Conservation (phyloP, 768 basidiomycete species). For the Strobilomyces echinocephalus region DNA sequence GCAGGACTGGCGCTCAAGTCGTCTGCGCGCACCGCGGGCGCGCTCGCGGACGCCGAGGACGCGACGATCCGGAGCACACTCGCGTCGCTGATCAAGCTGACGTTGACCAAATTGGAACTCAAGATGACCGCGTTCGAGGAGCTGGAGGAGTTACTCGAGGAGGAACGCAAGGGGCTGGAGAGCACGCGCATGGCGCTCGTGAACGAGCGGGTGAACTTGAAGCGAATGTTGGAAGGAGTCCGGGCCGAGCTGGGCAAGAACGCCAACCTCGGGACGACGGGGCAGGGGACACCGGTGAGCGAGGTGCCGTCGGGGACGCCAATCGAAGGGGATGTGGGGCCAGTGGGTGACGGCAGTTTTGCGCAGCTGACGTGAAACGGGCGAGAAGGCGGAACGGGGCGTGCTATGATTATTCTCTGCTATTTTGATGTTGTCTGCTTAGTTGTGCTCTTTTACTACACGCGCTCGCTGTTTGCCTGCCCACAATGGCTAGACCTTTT, state of each 20-base stretch:
- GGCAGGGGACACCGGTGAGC: constrained; percentile 54
- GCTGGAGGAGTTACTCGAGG: constrained; percentile 86
- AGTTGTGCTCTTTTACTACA: constrained; percentile 4
- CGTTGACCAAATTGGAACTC: constrained; percentile 82
- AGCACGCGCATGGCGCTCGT: constrained; percentile 73
- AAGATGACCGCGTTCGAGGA: constrained; percentile 96
- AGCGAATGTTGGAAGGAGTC: constrained; percentile 67
- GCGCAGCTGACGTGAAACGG: constrained; percentile 41
- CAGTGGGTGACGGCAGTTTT: constrained; percentile 50
- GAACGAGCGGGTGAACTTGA: constrained; percentile 69
- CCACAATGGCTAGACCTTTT: constrained; percentile 4
- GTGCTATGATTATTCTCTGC: constrained; percentile 26
- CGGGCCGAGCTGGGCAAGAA: constrained; percentile 59
- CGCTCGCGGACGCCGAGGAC: constrained; percentile 81
- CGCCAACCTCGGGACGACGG: constrained; percentile 47
- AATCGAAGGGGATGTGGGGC: constrained; percentile 51
- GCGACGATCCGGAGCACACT: constrained; percentile 72
- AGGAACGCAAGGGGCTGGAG: constrained; percentile 83
- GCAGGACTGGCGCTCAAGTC: constrained; percentile 85
- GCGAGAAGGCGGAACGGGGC: neutral
- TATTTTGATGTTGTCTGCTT: constrained; percentile 19
- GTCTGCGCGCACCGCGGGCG: constrained; percentile 77
- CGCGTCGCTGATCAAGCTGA: constrained; percentile 80
- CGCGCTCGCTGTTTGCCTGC: neutral
- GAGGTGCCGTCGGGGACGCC: constrained; percentile 46